Conservation (phyloP, 2,329 filamentous ascomycete genomes). For the Pseudopyricularia javanii region DNA sequence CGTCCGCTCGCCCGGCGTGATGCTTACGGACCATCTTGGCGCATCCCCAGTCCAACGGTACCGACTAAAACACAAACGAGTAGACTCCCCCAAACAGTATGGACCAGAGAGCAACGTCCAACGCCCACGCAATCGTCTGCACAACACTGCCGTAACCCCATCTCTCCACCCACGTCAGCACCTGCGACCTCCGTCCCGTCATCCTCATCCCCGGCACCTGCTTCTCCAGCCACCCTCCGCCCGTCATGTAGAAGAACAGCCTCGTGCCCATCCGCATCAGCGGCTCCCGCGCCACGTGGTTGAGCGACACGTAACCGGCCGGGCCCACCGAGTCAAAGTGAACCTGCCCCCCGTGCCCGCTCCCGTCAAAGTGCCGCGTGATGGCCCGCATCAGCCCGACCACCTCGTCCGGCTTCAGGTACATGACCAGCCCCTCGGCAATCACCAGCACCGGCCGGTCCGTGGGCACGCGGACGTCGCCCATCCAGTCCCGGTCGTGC, state of each 20-base stretch:
- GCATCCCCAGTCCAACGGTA: too few relatives aligned
- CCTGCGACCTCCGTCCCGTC: too few relatives aligned
- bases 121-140: too few relatives aligned
- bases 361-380: background rate
- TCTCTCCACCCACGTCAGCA: too few relatives aligned
- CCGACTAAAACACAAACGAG: too few relatives aligned
- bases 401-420: background rate
- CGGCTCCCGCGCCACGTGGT: background rate
- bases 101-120: too few relatives aligned
- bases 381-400: background rate
- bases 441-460: background rate
- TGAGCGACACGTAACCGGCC: background rate
- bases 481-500: background rate
- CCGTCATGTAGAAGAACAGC: background rate
- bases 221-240: background rate
- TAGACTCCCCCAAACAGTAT: too few relatives aligned
- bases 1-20: too few relatives aligned
- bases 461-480: background rate
- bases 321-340: background rate
- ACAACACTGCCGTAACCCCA: too few relatives aligned
- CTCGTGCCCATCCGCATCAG: background rate
- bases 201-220: background rate
- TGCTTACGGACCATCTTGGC: too few relatives aligned
- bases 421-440: background rate
- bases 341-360: background rate